These are phyloP conservation scores for Mrakia hoshinonis DNA, from an alignment of 768 basidiomycete genomes.

Conservation along the genomic window DNA sequence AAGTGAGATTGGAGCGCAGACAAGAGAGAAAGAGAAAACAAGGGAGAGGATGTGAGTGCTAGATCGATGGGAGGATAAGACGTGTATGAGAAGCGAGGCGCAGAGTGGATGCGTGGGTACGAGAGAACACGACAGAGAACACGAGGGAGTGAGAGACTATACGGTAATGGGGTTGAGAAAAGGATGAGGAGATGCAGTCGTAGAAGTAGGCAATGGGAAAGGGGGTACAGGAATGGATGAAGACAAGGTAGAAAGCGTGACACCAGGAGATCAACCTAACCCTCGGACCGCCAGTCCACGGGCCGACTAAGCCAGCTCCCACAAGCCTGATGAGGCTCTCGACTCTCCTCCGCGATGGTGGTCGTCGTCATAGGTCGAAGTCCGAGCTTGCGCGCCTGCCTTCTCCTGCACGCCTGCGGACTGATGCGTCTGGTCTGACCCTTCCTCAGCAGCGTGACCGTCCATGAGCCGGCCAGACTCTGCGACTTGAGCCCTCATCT, in stretches of 20 bases:
- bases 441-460: background rate
- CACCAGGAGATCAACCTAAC: background rate
- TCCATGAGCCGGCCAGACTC: slow-evolving; percentile 3
- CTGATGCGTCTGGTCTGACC: background rate
- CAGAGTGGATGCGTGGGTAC: too few species aligned
- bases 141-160: background rate
- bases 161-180: background rate
- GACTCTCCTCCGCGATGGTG: too few species aligned
- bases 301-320: too few species aligned
- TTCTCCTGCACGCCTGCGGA: background rate
- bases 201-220: background rate
- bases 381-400: background rate
- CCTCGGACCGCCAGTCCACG: background rate
- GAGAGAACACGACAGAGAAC: background rate
- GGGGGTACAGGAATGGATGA: background rate
- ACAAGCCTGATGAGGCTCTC: too few species aligned
- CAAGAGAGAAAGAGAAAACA: too few species aligned
- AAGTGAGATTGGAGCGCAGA: too few species aligned
- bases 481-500: slow-evolving; percentile 1
- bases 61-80: too few species aligned
- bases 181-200: background rate
- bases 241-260: background rate
- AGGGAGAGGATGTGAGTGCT: too few species aligned
- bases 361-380: too few species aligned
- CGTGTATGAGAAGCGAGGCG: too few species aligned